These are phyloP conservation scores for Luzula sylvatica DNA, from an alignment of 176 grass and related monocot genomes.

Conservation along the genomic window DNA sequence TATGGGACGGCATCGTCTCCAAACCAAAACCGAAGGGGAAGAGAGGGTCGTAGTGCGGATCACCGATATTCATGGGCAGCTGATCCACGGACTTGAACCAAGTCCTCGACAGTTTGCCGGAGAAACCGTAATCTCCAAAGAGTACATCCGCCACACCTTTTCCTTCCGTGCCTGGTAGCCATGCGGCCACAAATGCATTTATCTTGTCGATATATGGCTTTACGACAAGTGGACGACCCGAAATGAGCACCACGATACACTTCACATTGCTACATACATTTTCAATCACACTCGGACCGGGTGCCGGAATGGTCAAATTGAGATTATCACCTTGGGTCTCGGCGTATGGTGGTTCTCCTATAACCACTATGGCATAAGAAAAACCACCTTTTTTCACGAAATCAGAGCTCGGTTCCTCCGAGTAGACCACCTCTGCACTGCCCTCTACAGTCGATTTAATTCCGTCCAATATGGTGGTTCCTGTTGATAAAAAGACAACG, in stretches of 20 bases:
- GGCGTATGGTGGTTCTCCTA: conserved; percentile 52
- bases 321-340: conserved; percentile 51
- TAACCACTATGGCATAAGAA: conserved; percentile 42
- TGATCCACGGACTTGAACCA: conserved; percentile 61
- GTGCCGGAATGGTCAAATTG: conserved; percentile 56
- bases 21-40: conserved; percentile 57
- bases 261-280: conserved; percentile 31
- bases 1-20: conserved; percentile 14
- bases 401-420: conserved; percentile 26
- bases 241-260: conserved; percentile 47
- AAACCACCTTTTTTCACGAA: conserved; percentile 31
- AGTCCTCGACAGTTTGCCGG: conserved; percentile 50
- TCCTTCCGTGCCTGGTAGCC: conserved; percentile 65
- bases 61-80: conserved; percentile 63
- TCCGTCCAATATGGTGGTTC: conserved; percentile 46
- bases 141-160: conserved; percentile 51
- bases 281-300: conserved; percentile 33
- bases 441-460: conserved; percentile 35
- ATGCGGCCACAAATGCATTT: conserved; percentile 55
- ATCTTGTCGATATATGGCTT: conserved; percentile 34
- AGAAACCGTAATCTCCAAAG: conserved; percentile 54
- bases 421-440: conserved; percentile 37
- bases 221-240: conserved; percentile 52
- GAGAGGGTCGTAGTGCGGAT: conserved; percentile 46
- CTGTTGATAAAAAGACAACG: conserved; percentile 16